These are phyloP conservation scores for Claviceps sp. DNA, from an alignment of 2,329 filamentous ascomycete species.

Conservation along the genomic window DNA sequence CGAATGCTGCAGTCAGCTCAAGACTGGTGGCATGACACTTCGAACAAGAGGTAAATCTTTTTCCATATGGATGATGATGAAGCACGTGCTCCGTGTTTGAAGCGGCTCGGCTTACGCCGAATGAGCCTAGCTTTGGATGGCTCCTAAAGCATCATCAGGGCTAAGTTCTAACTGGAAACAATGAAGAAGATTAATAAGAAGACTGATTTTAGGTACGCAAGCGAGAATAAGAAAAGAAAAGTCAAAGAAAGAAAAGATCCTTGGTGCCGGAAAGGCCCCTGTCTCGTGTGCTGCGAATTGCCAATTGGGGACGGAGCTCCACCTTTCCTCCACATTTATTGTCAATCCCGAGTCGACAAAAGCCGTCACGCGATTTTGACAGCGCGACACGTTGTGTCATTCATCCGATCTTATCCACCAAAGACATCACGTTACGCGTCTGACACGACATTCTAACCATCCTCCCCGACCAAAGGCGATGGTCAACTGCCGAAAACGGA, in stretches of 20 bases:
- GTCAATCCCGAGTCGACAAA: no score
- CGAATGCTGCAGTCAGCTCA: neutral
- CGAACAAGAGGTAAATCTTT: neutral
- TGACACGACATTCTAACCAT: neutral
- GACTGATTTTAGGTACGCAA: no score
- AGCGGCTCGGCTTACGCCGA: no score
- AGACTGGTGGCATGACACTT: neutral
- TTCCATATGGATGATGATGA: neutral
- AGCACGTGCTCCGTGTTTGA: neutral
- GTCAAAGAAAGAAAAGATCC: neutral
- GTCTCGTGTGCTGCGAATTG: no score
- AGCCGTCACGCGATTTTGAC: neutral
- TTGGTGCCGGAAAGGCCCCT: neutral
- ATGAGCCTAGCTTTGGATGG: no score
- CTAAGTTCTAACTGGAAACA: no score
- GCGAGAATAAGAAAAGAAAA: neutral
- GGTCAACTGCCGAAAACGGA: conserved; percentile 16
- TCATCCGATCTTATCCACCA: neutral
- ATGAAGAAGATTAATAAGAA: no score
- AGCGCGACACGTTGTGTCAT: neutral
- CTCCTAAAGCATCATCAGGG: no score
- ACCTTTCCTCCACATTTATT: no score
- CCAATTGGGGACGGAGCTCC: no score
- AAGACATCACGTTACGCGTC: neutral
- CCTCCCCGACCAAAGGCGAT: conserved; percentile 9